Percentiles rank a stretch among this genome's conserved stretches.
Evolutionary conservation across 805 yeast genomes (phyloP).

Genomic region (Ogataea paraovalis): DNA sequence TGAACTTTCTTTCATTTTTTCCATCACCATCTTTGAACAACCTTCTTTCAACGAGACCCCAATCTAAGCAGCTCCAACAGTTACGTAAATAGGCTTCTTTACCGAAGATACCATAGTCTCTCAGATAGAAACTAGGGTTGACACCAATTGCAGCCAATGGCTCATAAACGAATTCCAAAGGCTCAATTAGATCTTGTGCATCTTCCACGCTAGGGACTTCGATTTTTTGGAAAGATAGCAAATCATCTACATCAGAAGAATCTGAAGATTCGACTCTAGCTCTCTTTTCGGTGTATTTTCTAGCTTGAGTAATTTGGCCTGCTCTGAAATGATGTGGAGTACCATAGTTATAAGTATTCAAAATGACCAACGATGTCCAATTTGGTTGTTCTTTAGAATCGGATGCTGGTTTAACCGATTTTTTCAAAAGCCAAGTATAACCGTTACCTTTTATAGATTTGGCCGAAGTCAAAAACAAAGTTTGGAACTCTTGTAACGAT

Average conservation of each 20-base stretch:
- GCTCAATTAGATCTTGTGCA: slow-evolving; percentile 39
- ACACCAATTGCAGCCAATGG: slow-evolving; percentile 73
- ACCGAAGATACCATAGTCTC: slow-evolving; percentile 78
- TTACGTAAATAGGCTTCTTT: slow-evolving; percentile 67
- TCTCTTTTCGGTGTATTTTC: slow-evolving; percentile 25
- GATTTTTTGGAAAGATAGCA: slow-evolving; percentile 8
- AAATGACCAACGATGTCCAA: slow-evolving; percentile 51
- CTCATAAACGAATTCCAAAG: slow-evolving; percentile 36
- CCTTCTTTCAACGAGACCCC: slow-evolving; percentile 67
- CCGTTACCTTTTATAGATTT: slow-evolving; percentile 83
- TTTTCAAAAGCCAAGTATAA: slow-evolving; percentile 82
- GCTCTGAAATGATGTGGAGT: slow-evolving; percentile 64
- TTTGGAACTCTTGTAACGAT: slow-evolving; percentile 68
- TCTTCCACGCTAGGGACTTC: slow-evolving; percentile 35
- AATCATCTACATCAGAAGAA: slow-evolving; percentile 9
- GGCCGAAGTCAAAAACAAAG: slow-evolving; percentile 66
- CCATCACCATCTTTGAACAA: slow-evolving; percentile 17
- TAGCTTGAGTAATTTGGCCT: slow-evolving; percentile 45
- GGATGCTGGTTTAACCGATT: slow-evolving; percentile 30
- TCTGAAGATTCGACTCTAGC: slow-evolving; percentile 9
- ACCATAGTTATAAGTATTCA: slow-evolving; percentile 89
- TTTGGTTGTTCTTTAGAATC: slow-evolving; percentile 24
- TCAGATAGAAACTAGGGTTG: slow-evolving; percentile 63
- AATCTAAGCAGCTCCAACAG: slow-evolving; percentile 75
- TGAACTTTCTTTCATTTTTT: neutral